These are phyloP conservation scores for Micractinium sp. DNA, from an alignment of 139 green algal species.

Conservation along the genomic window DNA sequence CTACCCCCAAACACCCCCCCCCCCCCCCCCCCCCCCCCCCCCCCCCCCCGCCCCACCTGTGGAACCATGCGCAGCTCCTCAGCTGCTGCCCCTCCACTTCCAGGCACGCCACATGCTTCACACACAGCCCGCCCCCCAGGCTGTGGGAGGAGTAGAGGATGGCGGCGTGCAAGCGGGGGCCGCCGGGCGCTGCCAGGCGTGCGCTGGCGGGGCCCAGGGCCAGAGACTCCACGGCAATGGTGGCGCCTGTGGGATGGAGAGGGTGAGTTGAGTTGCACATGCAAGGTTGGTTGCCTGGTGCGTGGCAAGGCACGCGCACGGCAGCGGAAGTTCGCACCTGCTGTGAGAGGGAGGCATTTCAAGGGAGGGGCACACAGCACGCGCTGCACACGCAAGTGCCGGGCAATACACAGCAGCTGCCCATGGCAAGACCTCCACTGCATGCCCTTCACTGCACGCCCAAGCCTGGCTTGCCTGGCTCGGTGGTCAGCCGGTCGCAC, in stretches of 20 bases:
- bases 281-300: neutral
- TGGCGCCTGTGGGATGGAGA: neutral
- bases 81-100: neutral
- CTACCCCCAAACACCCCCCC: too few species aligned
- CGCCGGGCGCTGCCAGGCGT: neutral
- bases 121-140: neutral
- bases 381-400: too few species aligned
- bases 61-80: constrained; percentile 17
- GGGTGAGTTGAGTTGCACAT: neutral
- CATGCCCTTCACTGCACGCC: neutral
- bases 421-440: neutral
- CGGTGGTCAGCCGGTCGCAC: neutral
- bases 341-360: neutral
- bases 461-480: neutral
- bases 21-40: too few species aligned
- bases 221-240: constrained; percentile 1
- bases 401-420: neutral
- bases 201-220: neutral
- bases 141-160: constrained; percentile 7
- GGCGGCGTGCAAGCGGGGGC: neutral
- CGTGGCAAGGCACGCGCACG: neutral
- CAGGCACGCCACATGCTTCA: constrained; percentile 24
- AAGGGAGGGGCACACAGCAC: neutral
- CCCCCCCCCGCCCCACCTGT: neutral
- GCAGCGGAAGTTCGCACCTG: neutral